Percentiles rank a stretch among this genome's conserved stretches.
Conservation (phyloP, 768 basidiomycete genomes). For the Auriscalpium microsporum region DNA sequence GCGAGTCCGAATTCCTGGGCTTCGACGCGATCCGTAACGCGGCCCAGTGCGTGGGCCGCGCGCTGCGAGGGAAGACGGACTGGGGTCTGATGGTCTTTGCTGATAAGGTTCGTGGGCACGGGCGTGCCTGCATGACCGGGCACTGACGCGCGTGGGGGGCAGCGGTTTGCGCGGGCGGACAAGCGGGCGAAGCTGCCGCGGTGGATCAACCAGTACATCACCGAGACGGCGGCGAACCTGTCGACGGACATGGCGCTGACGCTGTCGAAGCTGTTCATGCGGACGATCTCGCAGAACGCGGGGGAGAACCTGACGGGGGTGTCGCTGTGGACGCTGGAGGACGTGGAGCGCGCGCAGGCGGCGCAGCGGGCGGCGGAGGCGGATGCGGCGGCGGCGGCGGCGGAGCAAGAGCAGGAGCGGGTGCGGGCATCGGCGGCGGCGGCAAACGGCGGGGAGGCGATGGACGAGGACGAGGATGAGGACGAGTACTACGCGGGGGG, state of each 20-base stretch:
- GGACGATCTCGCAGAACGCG: constrained; percentile 96
- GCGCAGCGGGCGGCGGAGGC: constrained; percentile 65
- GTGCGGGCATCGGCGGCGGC: constrained; percentile 20
- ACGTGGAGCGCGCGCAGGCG: constrained; percentile 78
- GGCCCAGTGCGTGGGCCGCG: constrained; percentile 97
- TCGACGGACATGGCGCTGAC: constrained; percentile 98
- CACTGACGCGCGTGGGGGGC: constrained; percentile 4
- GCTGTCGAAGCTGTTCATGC: constrained; percentile 92
- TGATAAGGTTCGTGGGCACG: constrained; percentile 65
- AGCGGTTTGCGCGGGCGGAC: constrained; percentile 90
- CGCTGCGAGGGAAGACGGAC: constrained; percentile 95
- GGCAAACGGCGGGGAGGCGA: constrained; percentile 30
- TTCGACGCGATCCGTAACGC: constrained; percentile 99
- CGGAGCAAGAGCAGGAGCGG: constrained; percentile 15
- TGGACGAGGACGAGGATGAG: constrained; percentile 22
- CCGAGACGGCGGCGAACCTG: constrained; percentile 94
- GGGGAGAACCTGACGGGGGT: constrained; percentile 94
- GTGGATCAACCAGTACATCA: constrained; percentile 99
- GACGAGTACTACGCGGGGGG: constrained; percentile 37
- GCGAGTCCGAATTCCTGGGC: constrained; percentile 96
- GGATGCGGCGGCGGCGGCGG: constrained; percentile 34
- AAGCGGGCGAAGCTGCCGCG: constrained; percentile 93
- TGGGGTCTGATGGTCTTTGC: constrained; percentile 99
- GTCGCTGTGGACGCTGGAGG: constrained; percentile 90
- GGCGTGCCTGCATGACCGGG: background rate